Percentiles rank a stretch among this genome's conserved stretches.
Conservation (phyloP, 164 flowering plant species). For the Taxillus chinensis region DNA sequence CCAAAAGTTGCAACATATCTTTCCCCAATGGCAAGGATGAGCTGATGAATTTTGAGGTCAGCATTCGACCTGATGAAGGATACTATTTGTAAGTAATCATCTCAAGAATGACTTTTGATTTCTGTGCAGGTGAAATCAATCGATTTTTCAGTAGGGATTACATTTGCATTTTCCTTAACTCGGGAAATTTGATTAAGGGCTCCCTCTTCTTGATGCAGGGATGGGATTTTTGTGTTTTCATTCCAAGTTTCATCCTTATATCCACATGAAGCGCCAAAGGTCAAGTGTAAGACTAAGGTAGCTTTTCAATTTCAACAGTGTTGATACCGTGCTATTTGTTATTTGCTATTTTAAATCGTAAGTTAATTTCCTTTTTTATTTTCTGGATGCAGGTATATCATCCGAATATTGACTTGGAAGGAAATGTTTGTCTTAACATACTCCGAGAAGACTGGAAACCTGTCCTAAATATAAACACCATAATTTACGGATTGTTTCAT, state of each 20-base stretch:
- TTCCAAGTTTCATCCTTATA: neutral
- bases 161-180: no score
- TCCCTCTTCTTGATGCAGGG: neutral
- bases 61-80: neutral
- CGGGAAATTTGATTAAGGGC: no score
- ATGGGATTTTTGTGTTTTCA: neutral
- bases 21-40: neutral
- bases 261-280: neutral
- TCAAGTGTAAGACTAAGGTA: neutral
- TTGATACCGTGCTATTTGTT: neutral
- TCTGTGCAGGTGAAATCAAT: neutral
- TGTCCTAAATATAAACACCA: slow-evolving; percentile 1
- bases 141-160: no score
- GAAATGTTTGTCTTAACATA: neutral
- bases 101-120: neutral
- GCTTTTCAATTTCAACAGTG: neutral
- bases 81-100: neutral
- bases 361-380: neutral
- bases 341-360: neutral
- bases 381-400: neutral
- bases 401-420: slow-evolving; percentile 3
- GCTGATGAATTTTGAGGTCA: neutral
- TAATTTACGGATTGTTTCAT: slow-evolving; percentile 2
- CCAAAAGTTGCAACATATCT: neutral
- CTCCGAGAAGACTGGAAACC: slow-evolving; percentile 5